Conservation (phyloP, 345 rosid species). For the Hibiscus tridactylites region DNA sequence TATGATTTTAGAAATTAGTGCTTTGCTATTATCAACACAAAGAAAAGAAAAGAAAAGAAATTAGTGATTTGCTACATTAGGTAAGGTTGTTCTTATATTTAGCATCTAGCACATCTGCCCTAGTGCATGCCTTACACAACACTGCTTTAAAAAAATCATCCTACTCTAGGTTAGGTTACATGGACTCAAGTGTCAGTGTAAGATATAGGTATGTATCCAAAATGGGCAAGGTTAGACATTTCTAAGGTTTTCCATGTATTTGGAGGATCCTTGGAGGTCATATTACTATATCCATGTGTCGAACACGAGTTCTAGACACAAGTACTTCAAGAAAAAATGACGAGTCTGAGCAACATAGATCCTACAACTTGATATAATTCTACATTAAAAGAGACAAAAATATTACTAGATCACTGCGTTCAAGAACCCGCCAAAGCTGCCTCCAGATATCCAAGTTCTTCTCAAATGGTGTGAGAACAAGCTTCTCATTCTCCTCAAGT, state of each 20-base stretch:
- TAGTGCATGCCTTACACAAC: not conserved
- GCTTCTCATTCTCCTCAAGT: constrained; percentile 91
- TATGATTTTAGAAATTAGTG: not conserved
- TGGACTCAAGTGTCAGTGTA: too few relatives aligned
- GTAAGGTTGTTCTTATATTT: not conserved
- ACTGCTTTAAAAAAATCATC: not conserved
- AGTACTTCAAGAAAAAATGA: too few relatives aligned
- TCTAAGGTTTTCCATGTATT: too few relatives aligned
- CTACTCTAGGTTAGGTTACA: not conserved
- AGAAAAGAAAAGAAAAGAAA: too few relatives aligned
- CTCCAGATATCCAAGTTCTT: constrained; percentile 97
- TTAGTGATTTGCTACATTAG: not conserved
- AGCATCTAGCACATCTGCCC: not conserved
- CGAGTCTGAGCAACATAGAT: too few relatives aligned
- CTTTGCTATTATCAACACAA: not conserved
- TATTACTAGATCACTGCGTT: constrained; percentile 87
- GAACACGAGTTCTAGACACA: too few relatives aligned
- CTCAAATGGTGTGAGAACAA: constrained; percentile 93
- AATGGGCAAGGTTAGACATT: too few relatives aligned
- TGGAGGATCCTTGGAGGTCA: too few relatives aligned
- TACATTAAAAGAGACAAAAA: not conserved
- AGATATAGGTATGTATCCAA: too few relatives aligned
- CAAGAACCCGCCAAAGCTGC: constrained; percentile 98
- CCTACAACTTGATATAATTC: not conserved
- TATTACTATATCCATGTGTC: too few relatives aligned